Evolutionary conservation across 2,329 filamentous ascomycete species (phyloP).

Genomic region (Exophiala phaeomuriformis): DNA sequence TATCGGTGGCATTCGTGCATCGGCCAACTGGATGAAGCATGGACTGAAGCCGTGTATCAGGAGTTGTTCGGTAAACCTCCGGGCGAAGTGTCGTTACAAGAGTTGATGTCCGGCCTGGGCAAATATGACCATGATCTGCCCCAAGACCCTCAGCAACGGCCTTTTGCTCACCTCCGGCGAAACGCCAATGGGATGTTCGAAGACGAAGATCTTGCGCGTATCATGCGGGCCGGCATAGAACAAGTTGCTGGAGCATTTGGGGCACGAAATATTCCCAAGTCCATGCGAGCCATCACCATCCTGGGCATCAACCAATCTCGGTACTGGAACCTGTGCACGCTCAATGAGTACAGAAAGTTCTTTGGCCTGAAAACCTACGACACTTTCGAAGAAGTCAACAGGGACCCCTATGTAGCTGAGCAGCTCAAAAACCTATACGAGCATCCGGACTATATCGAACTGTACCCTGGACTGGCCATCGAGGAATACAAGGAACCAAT

Average conservation of each 20-base stretch:
- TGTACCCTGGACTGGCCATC: constrained; percentile 70
- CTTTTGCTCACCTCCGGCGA: constrained; percentile 60
- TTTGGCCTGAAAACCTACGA: constrained; percentile 69
- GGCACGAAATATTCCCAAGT: constrained; percentile 63
- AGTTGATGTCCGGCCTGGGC: constrained; percentile 57
- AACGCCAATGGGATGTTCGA: constrained; percentile 59
- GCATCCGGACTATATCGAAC: constrained; percentile 70
- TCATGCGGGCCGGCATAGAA: constrained; percentile 61
- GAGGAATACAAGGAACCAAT: constrained; percentile 70
- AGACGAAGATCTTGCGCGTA: constrained; percentile 68
- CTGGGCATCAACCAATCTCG: constrained; percentile 71
- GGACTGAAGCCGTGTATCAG: constrained; percentile 66
- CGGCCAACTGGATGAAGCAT: constrained; percentile 65
- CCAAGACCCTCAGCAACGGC: constrained; percentile 59
- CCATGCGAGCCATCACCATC: constrained; percentile 69
- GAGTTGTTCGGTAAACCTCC: constrained; percentile 56
- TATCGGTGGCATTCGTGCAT: constrained; percentile 84
- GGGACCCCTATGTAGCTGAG: constrained; percentile 62
- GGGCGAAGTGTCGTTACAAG: constrained; percentile 49
- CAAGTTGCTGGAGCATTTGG: constrained; percentile 62
- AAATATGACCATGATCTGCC: constrained; percentile 57
- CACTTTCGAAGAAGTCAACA: constrained; percentile 77
- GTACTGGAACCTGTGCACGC: constrained; percentile 66
- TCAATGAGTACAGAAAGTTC: constrained; percentile 81
- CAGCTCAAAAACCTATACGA: constrained; percentile 57